Percentiles rank a stretch among this genome's conserved stretches.
Conservation (phyloP, 2,329 filamentous ascomycete species). For the Capronia coronata region DNA sequence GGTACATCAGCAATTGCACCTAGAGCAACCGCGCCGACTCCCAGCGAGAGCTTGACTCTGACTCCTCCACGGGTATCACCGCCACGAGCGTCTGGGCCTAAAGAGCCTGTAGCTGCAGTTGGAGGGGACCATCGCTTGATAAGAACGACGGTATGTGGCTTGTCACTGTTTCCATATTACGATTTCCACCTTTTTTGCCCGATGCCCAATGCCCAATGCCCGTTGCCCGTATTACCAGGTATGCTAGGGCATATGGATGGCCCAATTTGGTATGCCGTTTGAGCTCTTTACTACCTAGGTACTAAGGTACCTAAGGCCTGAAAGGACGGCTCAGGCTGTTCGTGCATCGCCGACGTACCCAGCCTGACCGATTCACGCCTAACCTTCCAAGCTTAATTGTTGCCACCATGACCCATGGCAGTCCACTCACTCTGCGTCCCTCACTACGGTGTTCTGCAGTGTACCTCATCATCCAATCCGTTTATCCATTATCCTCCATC, state of each 20-base stretch:
- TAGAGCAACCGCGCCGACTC: background rate
- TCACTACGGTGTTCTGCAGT: no score
- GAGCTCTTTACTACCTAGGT: background rate
- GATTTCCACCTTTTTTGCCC: background rate
- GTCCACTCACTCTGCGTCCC: background rate
- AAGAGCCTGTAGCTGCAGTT: background rate
- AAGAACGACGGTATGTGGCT: slow-evolving; percentile 15
- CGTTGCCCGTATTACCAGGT: background rate
- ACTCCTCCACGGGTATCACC: background rate
- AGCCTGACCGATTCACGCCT: no score
- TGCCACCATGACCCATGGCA: no score
- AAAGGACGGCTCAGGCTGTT: background rate
- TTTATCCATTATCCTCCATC: slow-evolving; percentile 1
- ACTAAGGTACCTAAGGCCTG: background rate
- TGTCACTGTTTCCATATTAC: background rate
- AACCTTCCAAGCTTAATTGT: no score
- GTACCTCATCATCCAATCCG: background rate
- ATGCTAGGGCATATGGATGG: background rate
- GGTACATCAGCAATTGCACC: background rate
- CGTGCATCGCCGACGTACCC: no score
- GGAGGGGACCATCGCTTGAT: slow-evolving; percentile 19
- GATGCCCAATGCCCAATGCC: background rate
- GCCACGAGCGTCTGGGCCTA: background rate
- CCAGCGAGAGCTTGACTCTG: background rate
- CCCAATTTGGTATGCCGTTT: background rate